Evolutionary conservation across 176 grass and related monocot genomes (phyloP).

Genomic region (Pontederia crassipes): DNA sequence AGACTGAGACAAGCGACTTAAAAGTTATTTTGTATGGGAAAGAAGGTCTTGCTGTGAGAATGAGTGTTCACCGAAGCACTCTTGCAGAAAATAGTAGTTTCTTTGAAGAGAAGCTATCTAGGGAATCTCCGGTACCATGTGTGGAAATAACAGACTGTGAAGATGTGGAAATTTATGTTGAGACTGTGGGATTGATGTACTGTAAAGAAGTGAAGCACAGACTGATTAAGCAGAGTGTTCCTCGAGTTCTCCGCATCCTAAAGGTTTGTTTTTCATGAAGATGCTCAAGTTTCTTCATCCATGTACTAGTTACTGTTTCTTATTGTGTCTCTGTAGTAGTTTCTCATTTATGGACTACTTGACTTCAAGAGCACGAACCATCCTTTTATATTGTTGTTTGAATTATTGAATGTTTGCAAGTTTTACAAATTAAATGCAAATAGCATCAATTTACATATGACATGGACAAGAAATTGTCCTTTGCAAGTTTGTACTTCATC

Average conservation of each 20-base stretch:
- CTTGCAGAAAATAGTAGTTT: conserved; percentile 54
- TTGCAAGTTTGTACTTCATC: too few species aligned
- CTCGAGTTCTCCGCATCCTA: conserved; percentile 61
- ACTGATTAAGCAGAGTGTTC: conserved; percentile 76
- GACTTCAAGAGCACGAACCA: too few species aligned
- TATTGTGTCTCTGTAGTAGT: background rate
- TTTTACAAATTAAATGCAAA: too few species aligned
- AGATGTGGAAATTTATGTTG: conserved; percentile 86
- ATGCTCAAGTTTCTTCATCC: background rate
- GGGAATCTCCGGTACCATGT: conserved; percentile 37
- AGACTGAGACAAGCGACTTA: conserved; percentile 60
- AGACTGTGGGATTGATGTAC: conserved; percentile 90
- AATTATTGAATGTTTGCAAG: too few species aligned
- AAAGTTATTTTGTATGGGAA: conserved; percentile 69
- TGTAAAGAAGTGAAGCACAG: conserved; percentile 62
- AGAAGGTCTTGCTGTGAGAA: conserved; percentile 73
- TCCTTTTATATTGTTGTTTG: too few species aligned
- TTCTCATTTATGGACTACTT: background rate
- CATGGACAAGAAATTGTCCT: too few species aligned
- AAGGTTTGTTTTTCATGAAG: conserved; percentile 41
- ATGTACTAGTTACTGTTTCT: background rate
- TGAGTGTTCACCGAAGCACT: conserved; percentile 56
- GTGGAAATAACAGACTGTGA: conserved; percentile 70
- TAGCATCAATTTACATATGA: too few species aligned
- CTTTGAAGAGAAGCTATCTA: conserved; percentile 37